Evolutionary conservation across 345 rosid species (phyloP).

Genomic region (Eucalyptus microcorys): DNA sequence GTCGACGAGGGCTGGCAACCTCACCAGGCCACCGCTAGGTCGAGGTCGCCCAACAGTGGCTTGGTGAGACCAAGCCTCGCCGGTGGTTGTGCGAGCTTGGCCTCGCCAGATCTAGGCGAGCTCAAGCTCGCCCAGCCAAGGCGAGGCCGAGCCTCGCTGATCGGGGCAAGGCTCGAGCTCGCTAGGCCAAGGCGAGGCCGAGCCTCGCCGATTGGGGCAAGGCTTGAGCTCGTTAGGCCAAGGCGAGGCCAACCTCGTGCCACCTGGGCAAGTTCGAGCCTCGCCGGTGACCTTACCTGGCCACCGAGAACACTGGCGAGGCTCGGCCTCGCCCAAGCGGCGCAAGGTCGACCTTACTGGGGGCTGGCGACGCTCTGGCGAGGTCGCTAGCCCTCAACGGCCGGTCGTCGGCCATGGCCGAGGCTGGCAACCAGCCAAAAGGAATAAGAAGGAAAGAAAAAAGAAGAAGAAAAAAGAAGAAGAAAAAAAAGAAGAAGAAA

Average conservation of each 20-base stretch:
- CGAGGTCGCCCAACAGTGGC: rapidly evolving
- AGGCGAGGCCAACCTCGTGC: rapidly evolving
- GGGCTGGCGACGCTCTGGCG: rapidly evolving
- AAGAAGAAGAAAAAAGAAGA: too few species aligned
- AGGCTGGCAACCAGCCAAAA: rapidly evolving
- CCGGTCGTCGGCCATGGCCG: rapidly evolving
- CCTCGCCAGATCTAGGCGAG: rapidly evolving
- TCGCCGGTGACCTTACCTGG: too few species aligned
- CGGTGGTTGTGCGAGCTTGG: rapidly evolving
- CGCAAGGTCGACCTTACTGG: too few species aligned
- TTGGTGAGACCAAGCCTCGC: rapidly evolving
- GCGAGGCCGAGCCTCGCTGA: rapidly evolving
- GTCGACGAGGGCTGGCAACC: rapidly evolving
- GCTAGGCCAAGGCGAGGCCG: rapidly evolving
- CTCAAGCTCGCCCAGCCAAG: too few species aligned
- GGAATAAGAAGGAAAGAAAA: too few species aligned
- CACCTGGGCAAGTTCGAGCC: too few species aligned
- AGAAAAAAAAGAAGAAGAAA: too few species aligned
- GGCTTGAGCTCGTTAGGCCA: too few species aligned
- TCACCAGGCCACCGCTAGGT: rapidly evolving
- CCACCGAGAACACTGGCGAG: too few species aligned
- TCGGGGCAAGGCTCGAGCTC: too few species aligned
- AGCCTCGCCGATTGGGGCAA: rapidly evolving
- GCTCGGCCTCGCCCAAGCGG: too few species aligned
- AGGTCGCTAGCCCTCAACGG: rapidly evolving